Percentiles rank a stretch among this genome's conserved stretches.
Conservation (phyloP, 1,284 basidiomycete genomes). For the Meripilus lineatus region DNA sequence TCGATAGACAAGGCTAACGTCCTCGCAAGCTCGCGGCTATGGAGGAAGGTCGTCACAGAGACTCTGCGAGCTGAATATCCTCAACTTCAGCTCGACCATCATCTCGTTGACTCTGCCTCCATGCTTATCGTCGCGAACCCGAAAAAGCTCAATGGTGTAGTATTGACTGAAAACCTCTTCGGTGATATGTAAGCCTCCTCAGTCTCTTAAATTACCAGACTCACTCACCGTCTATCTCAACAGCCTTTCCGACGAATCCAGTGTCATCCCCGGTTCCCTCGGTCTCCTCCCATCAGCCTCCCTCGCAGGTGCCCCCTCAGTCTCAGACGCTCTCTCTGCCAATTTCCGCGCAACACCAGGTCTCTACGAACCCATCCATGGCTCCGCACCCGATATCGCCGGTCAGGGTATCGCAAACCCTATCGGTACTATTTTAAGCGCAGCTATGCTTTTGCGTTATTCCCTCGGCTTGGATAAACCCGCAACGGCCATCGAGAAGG, state of each 20-base stretch:
- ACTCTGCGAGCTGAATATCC: conserved; percentile 83
- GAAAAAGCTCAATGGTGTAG: conserved; percentile 91
- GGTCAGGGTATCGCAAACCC: conserved; percentile 96
- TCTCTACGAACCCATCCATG: conserved; percentile 95
- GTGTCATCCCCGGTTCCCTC: conserved; percentile 96
- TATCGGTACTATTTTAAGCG: conserved; percentile 95
- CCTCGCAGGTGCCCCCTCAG: conserved; percentile 84
- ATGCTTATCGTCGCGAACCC: conserved; percentile 96
- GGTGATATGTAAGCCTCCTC: conserved; percentile 82
- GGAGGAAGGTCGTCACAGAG: conserved; percentile 90
- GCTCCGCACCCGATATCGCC: conserved; percentile 95
- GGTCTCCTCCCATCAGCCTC: conserved; percentile 96
- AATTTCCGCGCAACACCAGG: conserved; percentile 76
- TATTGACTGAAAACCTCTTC: conserved; percentile 94
- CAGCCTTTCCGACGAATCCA: conserved; percentile 93
- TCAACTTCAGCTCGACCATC: conserved; percentile 81
- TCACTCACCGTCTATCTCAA: not conserved
- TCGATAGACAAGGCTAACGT: conserved; percentile 99
- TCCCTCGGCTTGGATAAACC: conserved; percentile 85
- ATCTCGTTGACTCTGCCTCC: conserved; percentile 92
- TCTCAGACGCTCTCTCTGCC: conserved; percentile 48
- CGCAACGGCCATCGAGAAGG: conserved; percentile 82
- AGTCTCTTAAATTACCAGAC: conserved; percentile 3
- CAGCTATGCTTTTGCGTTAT: conserved; percentile 93
- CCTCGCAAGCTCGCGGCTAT: conserved; percentile 90